A percentile compares a stretch with the other conserved stretches of the same genome.
Conservation (phyloP, 192 early-diverging fungal genomes). For the Geranomyces variabilis region DNA sequence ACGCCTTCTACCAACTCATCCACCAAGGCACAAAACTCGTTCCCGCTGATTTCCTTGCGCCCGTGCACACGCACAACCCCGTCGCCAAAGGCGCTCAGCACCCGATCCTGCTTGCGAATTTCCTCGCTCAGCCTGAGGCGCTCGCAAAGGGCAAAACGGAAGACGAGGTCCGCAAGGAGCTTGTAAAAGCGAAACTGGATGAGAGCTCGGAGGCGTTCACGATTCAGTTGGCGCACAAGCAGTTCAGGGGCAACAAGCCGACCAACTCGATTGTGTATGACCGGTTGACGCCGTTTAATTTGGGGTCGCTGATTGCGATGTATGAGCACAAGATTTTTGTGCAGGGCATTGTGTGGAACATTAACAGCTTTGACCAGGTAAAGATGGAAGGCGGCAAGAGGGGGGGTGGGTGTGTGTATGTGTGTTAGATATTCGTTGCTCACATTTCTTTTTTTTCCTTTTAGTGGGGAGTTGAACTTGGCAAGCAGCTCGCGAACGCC, state of each 20-base stretch:
- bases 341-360: slow-evolving; percentile 96
- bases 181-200: slow-evolving; percentile 66
- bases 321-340: slow-evolving; percentile 99
- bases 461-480: slow-evolving; percentile 88
- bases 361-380: slow-evolving; percentile 95
- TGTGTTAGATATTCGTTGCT: slow-evolving; percentile 7
- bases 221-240: slow-evolving; percentile 86
- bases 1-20: slow-evolving; percentile 99
- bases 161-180: slow-evolving; percentile 78
- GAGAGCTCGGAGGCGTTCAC: slow-evolving; percentile 40
- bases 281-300: slow-evolving; percentile 84
- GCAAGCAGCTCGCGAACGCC: slow-evolving; percentile 97
- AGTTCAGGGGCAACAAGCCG: slow-evolving; percentile 96
- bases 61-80: slow-evolving; percentile 92
- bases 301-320: slow-evolving; percentile 92
- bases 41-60: slow-evolving; percentile 95
- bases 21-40: slow-evolving; percentile 99
- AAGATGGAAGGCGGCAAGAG: not conserved
- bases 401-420: not conserved
- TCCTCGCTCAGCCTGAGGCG: slow-evolving; percentile 98
- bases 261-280: slow-evolving; percentile 97
- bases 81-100: slow-evolving; percentile 84
- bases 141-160: slow-evolving; percentile 91
- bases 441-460: slow-evolving; percentile 5
- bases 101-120: slow-evolving; percentile 97